These are phyloP conservation scores for Austroboletus eburneus DNA, from an alignment of 768 basidiomycete genomes.

Conservation along the genomic window DNA sequence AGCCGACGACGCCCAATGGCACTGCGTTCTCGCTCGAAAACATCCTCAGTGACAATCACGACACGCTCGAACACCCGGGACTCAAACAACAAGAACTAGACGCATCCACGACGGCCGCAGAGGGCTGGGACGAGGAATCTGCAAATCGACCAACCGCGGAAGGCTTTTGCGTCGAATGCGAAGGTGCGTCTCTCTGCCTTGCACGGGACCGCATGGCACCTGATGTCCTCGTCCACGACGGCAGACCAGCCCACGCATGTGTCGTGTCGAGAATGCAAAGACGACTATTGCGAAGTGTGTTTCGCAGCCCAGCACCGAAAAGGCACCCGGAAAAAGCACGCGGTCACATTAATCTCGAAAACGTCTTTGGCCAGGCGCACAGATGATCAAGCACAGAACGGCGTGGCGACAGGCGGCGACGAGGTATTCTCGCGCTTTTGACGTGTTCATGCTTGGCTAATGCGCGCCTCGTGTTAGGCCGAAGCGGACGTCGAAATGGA, in stretches of 20 bases:
- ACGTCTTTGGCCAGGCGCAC: conserved; percentile 6
- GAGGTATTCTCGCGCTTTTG: conserved; percentile 14
- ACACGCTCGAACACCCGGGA: conserved; percentile 53
- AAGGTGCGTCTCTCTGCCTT: conserved; percentile 73
- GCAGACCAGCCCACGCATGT: conserved; percentile 84
- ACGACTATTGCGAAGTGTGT: conserved; percentile 81
- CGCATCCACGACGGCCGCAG: conserved; percentile 34
- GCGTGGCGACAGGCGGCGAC: too few relatives aligned
- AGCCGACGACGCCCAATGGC: conserved; percentile 6
- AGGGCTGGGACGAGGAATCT: conserved; percentile 69
- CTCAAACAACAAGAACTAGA: conserved; percentile 31
- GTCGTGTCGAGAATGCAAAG: conserved; percentile 65
- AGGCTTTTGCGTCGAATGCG: conserved; percentile 80
- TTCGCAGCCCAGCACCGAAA: conserved; percentile 83
- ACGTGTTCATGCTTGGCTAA: too few relatives aligned
- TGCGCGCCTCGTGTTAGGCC: conserved; percentile 10
- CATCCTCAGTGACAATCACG: conserved; percentile 63
- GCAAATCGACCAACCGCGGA: conserved; percentile 43
- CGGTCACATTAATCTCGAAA: conserved; percentile 42
- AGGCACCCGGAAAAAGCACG: conserved; percentile 67
- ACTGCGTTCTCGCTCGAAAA: conserved; percentile 58
- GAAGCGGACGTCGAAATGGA: conserved; percentile 35
- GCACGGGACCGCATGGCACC: too few relatives aligned
- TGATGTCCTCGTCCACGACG: not conserved
- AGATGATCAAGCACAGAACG: conserved; percentile 16